Evolutionary conservation across 2,329 filamentous ascomycete genomes (phyloP).

Genomic region (Penicillium vulpinum): DNA sequence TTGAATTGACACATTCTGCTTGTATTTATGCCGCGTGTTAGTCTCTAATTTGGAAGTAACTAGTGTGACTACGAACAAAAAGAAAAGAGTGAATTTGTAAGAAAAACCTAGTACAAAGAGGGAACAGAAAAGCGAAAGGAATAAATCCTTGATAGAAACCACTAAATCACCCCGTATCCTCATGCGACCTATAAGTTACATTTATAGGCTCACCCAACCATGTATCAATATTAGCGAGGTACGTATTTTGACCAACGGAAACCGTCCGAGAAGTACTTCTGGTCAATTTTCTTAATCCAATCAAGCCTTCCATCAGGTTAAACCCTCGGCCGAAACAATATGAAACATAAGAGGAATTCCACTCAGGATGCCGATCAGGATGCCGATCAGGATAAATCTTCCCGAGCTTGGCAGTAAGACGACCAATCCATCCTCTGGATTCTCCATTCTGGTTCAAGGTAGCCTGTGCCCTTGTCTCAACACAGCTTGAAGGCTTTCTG

Average conservation of each 20-base stretch:
- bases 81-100: no score
- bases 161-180: background rate
- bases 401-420: background rate
- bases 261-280: background rate
- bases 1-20: no score
- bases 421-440: background rate
- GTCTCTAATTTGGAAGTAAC: no score
- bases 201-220: background rate
- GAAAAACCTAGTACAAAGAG: background rate
- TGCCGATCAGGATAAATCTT: background rate
- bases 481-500: background rate
- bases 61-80: background rate
- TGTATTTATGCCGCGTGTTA: no score
- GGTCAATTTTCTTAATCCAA: background rate
- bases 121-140: background rate
- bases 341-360: background rate
- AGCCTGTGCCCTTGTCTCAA: background rate
- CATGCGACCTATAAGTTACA: background rate
- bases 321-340: background rate
- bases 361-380: no score
- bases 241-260: background rate
- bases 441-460: background rate
- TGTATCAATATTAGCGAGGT: background rate
- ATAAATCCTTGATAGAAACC: no score
- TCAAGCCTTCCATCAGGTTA: background rate